Conservation (phyloP, 345 rosid genomes). For the Alliaria petiolata region DNA sequence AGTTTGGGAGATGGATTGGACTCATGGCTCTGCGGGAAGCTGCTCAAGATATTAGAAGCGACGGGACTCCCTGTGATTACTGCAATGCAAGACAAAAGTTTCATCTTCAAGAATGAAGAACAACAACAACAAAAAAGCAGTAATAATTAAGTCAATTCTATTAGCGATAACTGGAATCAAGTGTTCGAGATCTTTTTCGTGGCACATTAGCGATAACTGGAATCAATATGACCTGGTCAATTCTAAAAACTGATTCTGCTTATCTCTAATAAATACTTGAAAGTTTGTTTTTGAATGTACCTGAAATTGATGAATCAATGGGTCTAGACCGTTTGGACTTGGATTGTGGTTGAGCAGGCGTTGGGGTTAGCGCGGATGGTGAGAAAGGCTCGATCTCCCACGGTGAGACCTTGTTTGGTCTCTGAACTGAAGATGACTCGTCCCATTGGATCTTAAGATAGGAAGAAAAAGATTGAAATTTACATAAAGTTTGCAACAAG, state of each 20-base stretch:
- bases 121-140: too few species aligned
- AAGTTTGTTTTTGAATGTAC: constrained; percentile 21
- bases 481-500: neutral
- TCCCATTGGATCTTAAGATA: constrained; percentile 68
- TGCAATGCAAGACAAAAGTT: constrained; percentile 19
- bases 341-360: constrained; percentile 39
- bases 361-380: constrained; percentile 32
- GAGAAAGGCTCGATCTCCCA: constrained; percentile 77
- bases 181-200: too few species aligned
- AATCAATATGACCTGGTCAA: neutral
- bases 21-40: constrained; percentile 38
- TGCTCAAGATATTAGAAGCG: constrained; percentile 45
- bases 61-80: constrained; percentile 46
- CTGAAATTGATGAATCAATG: constrained; percentile 40
- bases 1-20: constrained; percentile 26
- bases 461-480: neutral
- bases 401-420: constrained; percentile 77
- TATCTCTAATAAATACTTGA: neutral
- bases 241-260: neutral
- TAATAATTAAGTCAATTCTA: too few species aligned
- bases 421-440: constrained; percentile 59
- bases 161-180: neutral
- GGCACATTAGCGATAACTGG: too few species aligned
- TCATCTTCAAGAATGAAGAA: neutral
- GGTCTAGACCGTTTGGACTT: constrained; percentile 65